Evolutionary conservation across 768 basidiomycete species (phyloP).

Genomic region (Hygrophorus pudorinus): DNA sequence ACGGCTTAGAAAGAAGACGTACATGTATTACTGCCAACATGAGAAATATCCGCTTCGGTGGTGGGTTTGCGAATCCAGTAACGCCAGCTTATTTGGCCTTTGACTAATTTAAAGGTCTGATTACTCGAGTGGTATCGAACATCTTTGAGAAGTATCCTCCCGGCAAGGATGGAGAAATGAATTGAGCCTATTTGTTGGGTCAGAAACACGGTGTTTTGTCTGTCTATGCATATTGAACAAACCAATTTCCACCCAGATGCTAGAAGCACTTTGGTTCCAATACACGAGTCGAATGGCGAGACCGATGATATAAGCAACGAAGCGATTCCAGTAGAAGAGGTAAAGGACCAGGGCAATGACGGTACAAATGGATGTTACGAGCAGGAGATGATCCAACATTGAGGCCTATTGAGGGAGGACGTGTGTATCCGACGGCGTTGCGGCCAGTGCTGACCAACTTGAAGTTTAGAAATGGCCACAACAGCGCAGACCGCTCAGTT

Average conservation of each 20-base stretch:
- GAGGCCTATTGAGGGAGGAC: too few relatives aligned
- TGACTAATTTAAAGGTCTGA: slow-evolving; percentile 75
- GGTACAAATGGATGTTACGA: slow-evolving; percentile 54
- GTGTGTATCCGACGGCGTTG: too few relatives aligned
- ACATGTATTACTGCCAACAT: slow-evolving; percentile 44
- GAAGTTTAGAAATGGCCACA: too few relatives aligned
- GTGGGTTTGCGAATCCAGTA: slow-evolving; percentile 86
- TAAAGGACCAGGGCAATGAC: slow-evolving; percentile 53
- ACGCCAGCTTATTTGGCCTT: slow-evolving; percentile 83
- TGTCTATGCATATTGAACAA: slow-evolving; percentile 11
- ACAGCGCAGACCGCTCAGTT: slow-evolving; percentile 36
- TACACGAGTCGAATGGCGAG: slow-evolving; percentile 56
- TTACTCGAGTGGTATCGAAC: slow-evolving; percentile 87
- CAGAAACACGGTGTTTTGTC: slow-evolving; percentile 1
- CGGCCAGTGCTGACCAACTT: too few relatives aligned
- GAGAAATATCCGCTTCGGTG: slow-evolving; percentile 58
- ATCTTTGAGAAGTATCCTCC: slow-evolving; percentile 83
- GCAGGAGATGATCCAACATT: slow-evolving; percentile 53
- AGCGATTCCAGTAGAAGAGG: slow-evolving; percentile 87
- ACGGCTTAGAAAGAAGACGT: slow-evolving; percentile 15
- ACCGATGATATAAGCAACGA: slow-evolving; percentile 62
- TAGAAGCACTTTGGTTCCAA: slow-evolving; percentile 72
- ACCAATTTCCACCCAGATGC: slow-evolving; percentile 82
- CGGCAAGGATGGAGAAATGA: slow-evolving; percentile 82
- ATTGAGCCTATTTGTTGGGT: slow-evolving; percentile 56